Evolutionary conservation across 2,329 filamentous ascomycete species (phyloP).

Genomic region (Fusarium veterinarium): DNA sequence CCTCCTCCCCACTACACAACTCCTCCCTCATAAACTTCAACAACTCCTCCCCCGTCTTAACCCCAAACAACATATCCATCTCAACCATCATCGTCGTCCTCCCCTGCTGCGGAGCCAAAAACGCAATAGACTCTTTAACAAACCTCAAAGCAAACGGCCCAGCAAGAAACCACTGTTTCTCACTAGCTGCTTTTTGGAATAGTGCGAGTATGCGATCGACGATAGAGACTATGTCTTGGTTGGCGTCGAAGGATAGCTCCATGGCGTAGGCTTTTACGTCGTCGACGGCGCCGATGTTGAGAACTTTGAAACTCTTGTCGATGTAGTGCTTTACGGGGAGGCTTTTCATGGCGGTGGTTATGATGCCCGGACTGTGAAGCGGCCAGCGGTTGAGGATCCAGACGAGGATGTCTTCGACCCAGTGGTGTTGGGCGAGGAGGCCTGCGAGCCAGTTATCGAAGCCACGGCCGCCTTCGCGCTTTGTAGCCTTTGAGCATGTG

Average conservation of each 20-base stretch:
- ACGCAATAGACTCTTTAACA: not conserved
- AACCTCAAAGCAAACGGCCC: not conserved
- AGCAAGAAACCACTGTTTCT: not conserved
- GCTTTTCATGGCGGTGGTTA: not conserved
- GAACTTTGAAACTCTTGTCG: slow-evolving; percentile 1
- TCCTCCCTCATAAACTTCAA: not conserved
- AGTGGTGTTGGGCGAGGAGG: not conserved
- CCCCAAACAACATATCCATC: slow-evolving; percentile 6
- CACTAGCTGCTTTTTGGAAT: not conserved
- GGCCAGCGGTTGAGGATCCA: not conserved
- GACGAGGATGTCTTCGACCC: not conserved
- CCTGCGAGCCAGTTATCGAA: not conserved
- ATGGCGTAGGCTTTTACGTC: not conserved
- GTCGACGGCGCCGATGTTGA: not conserved
- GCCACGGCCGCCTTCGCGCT: not conserved
- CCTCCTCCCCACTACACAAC: rapidly evolving
- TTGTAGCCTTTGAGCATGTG: rapidly evolving
- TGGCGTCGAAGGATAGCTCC: not conserved
- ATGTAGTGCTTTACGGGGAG: not conserved
- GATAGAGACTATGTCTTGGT: not conserved
- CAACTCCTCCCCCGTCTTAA: not conserved
- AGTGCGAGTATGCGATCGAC: not conserved
- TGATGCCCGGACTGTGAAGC: rapidly evolving
- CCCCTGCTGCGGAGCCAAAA: not conserved
- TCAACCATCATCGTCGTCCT: slow-evolving; percentile 7